Base-by-base conservation (phyloP, 2,329 filamentous ascomycete species). In the Botrytis porri region DNA sequence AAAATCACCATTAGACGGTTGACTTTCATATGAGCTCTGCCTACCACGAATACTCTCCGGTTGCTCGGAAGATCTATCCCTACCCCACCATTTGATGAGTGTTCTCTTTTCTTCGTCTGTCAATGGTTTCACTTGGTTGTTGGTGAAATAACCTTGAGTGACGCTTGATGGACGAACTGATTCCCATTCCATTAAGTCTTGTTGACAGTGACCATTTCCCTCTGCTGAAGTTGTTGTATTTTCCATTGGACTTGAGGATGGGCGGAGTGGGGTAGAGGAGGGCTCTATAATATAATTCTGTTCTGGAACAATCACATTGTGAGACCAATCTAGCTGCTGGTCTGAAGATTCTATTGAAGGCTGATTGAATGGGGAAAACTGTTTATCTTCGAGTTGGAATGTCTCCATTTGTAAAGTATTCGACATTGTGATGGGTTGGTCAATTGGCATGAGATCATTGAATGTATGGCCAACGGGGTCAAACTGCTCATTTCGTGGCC, bases 211-310 rank as follows among this genome's bases (percentile, higher is more conserved):
- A 25, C 8, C 18, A 35, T 43, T n/a, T 35, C 8, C 35, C 3
- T 65, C 48, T 29, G 45, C 20, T 37, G 29, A 57, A 22, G n/a
- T 71, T 37, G n/a, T 51, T 20, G 69, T 71, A 6, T 71, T 71
- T 57, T 71, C 69, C 69, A 71, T 66, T n/a, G 69, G 61, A n/a
- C 69, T 71, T 35, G 69, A 71, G n/a, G 69, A 66, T n/a, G 69
- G 69, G 32, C 69, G 60, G 5, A 66, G 37, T 32, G 37, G 29
- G 16, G 48, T 29, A 20, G 61, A 71, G 9, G 45, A 18, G 22
- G 60, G 29, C 22, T 65, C 69, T 57, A 41, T 57, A 8, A 37
- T 16, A 54, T 67, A 57, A 18, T 4, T 41, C 12, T 39, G 35
- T 32, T 37, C 37, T 32, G 65, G n/a, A 51, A 35, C 25, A 18